A percentile compares a stretch with the other conserved stretches of the same genome.
Evolutionary conservation across 164 flowering plant genomes (phyloP).

Genomic region (Chimonanthus salicifolius): DNA sequence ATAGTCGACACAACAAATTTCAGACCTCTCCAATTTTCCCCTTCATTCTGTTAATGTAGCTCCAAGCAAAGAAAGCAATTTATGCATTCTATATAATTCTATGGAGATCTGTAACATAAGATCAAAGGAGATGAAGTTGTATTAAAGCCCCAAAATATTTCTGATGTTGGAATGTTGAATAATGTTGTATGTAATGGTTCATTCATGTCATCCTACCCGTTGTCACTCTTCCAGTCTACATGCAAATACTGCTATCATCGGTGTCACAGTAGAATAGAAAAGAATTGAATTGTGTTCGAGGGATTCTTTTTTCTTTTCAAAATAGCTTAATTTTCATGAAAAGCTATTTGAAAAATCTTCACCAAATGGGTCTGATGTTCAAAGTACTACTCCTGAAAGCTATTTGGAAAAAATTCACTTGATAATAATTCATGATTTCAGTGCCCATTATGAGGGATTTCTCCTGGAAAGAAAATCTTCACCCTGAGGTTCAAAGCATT

Average conservation of each 20-base stretch:
- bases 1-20: slow-evolving; percentile 10
- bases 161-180: background rate
- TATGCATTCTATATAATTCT: background rate
- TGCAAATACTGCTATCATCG: no score
- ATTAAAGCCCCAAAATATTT: background rate
- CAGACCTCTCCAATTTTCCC: background rate
- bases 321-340: no score
- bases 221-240: background rate
- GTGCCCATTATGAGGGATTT: no score
- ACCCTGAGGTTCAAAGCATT: background rate
- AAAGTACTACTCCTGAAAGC: no score
- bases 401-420: no score
- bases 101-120: background rate
- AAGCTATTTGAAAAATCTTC: no score
- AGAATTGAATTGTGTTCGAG: no score
- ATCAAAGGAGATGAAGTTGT: background rate
- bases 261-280: no score
- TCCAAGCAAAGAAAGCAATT: background rate
- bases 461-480: background rate
- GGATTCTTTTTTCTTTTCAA: no score
- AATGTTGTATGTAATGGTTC: background rate
- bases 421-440: no score
- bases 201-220: background rate
- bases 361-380: no score
- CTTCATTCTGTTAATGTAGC: slow-evolving; percentile 1